Base-by-base conservation (phyloP, 495 filamentous ascomycete species). In the Talaromyces nanjingensis region DNA sequence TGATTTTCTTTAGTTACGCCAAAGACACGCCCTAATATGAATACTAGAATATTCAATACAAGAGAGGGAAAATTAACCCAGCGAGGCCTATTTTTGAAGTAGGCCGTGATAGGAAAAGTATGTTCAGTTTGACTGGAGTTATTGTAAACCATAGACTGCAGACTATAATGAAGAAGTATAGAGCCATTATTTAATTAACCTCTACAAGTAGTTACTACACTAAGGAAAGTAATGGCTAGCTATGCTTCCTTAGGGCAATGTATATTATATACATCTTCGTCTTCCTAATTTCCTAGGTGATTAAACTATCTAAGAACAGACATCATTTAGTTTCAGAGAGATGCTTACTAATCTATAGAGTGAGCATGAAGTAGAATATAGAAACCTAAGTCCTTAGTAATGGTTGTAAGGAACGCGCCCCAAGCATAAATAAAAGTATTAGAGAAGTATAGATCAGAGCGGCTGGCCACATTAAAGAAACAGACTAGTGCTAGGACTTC, bases 61-160 rank as follows among this genome's bases (percentile, higher is more conserved):
- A 67, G 63, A 47, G 63, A 39, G 11, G 61, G 65, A n/a, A 66
- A 63, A 31, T 66, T 66, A 5, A 18, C 52, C 67, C 63, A 67
- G 0, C 65, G 65, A 8, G 60, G 60, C 2, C 67, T 63, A 22
- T 65, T 67, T 31, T 67, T 67, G 60, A 67, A 67, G 57, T 55
- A 67, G 1, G 27, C 53, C 47, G 57, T 69, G 33, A 69, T 3
- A 1, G 60, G 65, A 29, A 69, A 67, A 3, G 63, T 69, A 31
- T 69, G 56, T 25, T 56, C 6, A 45, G 55, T 56, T 59, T 63
- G 49, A 55, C 59, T 3, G 0, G 65, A 64, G 33, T n/a, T 53
- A 25, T 67, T 69, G 60, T 69, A 69, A 29, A 69, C 63, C 1
- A 60, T 65, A 9, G 58, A 20, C 22, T 64, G 60, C 14, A 69